phyloP scores from a whole-genome alignment of 139 green algal species.

The Eudorina sp. region DNA sequence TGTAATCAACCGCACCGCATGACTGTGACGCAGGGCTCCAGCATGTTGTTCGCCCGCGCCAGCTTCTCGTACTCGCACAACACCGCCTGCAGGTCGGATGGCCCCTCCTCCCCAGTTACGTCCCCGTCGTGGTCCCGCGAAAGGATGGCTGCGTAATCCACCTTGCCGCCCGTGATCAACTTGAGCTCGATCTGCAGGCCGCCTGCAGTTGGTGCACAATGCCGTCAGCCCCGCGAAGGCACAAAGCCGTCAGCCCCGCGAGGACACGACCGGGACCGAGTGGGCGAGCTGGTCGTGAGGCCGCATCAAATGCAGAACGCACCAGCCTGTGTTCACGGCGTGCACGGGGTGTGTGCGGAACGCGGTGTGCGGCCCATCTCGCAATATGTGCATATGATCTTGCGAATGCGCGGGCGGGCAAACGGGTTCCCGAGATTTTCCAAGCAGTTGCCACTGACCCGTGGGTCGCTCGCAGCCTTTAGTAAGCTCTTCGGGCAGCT shows the following conservation, averaged over 20 bases:
- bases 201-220: too few species aligned
- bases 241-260: too few species aligned
- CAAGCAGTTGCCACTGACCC: not conserved
- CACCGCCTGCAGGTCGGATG: conserved; percentile 29
- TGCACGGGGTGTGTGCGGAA: not conserved
- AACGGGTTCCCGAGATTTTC: too few species aligned
- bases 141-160: not conserved
- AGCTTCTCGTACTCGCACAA: conserved; percentile 2
- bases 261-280: too few species aligned
- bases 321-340: too few species aligned
- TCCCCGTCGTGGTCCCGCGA: not conserved
- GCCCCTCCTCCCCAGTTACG: not conserved
- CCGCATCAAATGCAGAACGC: too few species aligned
- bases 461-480: not conserved
- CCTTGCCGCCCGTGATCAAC: not conserved
- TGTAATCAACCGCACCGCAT: too few species aligned
- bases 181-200: not conserved
- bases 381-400: too few species aligned
- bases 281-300: too few species aligned
- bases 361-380: not conserved
- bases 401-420: too few species aligned
- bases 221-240: too few species aligned
- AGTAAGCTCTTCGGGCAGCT: conserved; percentile 24
- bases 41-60: not conserved
- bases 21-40: not conserved